phyloP scores from a whole-genome alignment of 306 rosid genomes.

The Gynostemma pentaphyllum region DNA sequence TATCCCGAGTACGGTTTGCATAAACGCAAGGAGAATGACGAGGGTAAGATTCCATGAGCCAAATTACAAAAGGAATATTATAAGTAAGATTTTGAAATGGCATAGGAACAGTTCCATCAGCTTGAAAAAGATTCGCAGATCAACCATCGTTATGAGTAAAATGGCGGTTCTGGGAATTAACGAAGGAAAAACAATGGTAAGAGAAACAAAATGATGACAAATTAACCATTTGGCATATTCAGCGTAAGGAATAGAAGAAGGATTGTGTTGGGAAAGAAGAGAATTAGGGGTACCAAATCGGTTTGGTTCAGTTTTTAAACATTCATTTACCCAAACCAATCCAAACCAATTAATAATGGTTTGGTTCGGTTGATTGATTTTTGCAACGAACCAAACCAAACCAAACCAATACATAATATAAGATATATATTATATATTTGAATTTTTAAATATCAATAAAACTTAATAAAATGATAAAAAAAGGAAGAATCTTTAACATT shows the following conservation, averaged over 20 bases:
- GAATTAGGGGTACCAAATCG: no score
- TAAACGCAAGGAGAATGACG: slow-evolving; percentile 79
- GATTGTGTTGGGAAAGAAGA: slow-evolving; percentile 96
- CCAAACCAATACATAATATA: no score
- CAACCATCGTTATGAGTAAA: slow-evolving; percentile 96
- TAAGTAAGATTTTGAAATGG: slow-evolving; percentile 58
- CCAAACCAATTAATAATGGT: no score
- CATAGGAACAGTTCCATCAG: slow-evolving; percentile 84
- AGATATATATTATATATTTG: no score
- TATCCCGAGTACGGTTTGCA: slow-evolving; percentile 86
- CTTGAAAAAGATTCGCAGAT: slow-evolving; percentile 78
- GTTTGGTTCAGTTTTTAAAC: no score
- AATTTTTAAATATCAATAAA: no score
- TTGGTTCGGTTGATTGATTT: no score
- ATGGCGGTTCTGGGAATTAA: slow-evolving; percentile 71
- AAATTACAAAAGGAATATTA: slow-evolving; percentile 77
- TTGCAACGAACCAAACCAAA: no score
- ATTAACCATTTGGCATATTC: slow-evolving; percentile 85
- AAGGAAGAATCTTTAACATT: no score
- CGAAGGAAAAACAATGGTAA: slow-evolving; percentile 46
- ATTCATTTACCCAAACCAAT: no score
- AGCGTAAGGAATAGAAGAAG: slow-evolving; percentile 71
- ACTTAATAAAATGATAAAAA: no score
- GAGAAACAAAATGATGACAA: slow-evolving; percentile 71
- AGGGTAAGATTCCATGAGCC: slow-evolving; percentile 95